Evolutionary conservation across 495 filamentous ascomycete genomes (phyloP), one percentile per base, ranked within the genome.

Genomic region (Emericellopsis terricola): DNA sequence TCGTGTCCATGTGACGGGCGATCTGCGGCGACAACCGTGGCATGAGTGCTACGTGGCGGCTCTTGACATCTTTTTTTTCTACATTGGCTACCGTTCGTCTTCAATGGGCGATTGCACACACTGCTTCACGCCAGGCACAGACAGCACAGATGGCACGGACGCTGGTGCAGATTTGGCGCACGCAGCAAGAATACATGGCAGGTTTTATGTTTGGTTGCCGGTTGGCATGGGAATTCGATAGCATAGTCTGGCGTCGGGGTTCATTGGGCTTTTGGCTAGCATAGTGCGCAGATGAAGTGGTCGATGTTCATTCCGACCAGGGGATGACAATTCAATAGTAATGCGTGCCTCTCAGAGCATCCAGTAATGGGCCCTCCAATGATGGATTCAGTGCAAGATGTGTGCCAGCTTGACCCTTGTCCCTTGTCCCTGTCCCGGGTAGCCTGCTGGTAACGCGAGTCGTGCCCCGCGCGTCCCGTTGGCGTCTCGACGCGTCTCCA

Each of bases 1-100:
- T 34, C 15, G 38, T 49, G 9, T 56, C 53, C 21, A 47, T 56
- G 49, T 54, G 34, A 44, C n/a, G 19, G 51, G 52, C 11, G 23
- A 6, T 26, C 23, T 11, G 6, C 23, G 6, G 23, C 23, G 6
- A 26, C 23, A 6, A 26, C 23, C 23, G 11, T 11, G 23, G 11
- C 6, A 11, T 11, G 23, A 6, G 11, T 26, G 11, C 23, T 6
- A 26, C 23, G 6, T 6, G 23, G 27, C 19, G 15, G 15, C 32
- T 23, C 19, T n/a, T n/a, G n/a, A n/a, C n/a, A n/a, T 34, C 19
- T n/a, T 34, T 34, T 23, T 24, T 20, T 17, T 34, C 19, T 17
- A 19, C 4, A 8, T 20, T 33, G 19, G 11, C 5, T 33, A 10
- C 3, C 11, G 6, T 34, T 35, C 17, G 24, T 17, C n/a, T 16